These are phyloP conservation scores for Candida chauliodis DNA, from an alignment of 805 yeast genomes.

Conservation along the genomic window DNA sequence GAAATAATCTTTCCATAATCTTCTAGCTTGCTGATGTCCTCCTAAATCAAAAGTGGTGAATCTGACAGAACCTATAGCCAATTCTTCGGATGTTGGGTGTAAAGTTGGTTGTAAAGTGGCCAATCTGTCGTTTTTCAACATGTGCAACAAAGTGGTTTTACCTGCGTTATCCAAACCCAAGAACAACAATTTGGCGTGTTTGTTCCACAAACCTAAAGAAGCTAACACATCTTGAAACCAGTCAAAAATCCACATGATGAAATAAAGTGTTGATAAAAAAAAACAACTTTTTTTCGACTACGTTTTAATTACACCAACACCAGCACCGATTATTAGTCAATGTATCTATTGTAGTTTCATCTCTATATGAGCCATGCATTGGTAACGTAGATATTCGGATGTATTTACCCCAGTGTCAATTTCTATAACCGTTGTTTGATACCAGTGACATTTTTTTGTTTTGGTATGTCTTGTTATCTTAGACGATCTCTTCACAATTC, in stretches of 20 bases:
- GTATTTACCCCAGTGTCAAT: no score
- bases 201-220: conserved; percentile 46
- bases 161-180: conserved; percentile 48
- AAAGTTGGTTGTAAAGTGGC: conserved; percentile 97
- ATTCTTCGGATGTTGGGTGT: conserved; percentile 98
- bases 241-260: conserved; percentile 20
- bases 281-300: conserved; percentile 1
- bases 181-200: conserved; percentile 45
- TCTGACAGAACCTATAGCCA: conserved; percentile 92
- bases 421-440: no score
- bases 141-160: conserved; percentile 44
- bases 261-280: conserved; percentile 3
- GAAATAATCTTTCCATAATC: conserved; percentile 98
- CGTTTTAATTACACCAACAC: neutral
- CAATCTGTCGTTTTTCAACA: conserved; percentile 83
- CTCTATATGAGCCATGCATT: no score
- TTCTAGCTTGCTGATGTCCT: conserved; percentile 98
- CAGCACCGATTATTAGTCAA: no score
- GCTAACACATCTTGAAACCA: conserved; percentile 43
- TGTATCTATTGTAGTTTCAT: no score
- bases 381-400: no score
- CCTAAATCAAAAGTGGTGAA: conserved; percentile 98
- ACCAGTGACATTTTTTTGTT: no score
- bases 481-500: no score
- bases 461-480: no score